A percentile compares a stretch with the other conserved stretches of the same genome.
phyloP scores from a whole-genome alignment of 73 alveolate genomes.

The Paramecium bursaria region DNA sequence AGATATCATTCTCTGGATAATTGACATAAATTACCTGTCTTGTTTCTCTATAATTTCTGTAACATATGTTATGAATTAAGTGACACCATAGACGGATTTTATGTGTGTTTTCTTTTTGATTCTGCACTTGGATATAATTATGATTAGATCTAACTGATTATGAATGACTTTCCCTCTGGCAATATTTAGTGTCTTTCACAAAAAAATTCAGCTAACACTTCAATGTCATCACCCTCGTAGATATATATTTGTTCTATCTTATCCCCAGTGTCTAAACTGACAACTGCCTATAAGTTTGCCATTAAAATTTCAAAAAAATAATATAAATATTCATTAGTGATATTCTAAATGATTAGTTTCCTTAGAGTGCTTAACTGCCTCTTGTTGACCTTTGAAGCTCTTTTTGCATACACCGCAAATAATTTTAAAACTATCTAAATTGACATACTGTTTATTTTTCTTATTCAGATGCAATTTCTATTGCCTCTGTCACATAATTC shows the following conservation, averaged over 20 bases:
- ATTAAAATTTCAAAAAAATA: too few relatives aligned
- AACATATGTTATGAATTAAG: background rate
- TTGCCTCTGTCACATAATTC: too few relatives aligned
- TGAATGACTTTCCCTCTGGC: background rate
- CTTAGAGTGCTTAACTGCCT: too few relatives aligned
- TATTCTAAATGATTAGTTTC: too few relatives aligned
- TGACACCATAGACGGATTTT: background rate
- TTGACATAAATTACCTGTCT: background rate
- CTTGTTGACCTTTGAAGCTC: too few relatives aligned
- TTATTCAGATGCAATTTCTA: too few relatives aligned
- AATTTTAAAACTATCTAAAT: too few relatives aligned
- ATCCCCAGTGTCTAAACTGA: constrained; percentile 7
- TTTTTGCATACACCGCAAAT: too few relatives aligned
- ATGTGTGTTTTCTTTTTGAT: background rate
- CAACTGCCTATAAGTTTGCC: constrained; percentile 41
- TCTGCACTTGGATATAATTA: background rate
- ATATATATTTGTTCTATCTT: background rate
- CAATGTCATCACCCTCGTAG: background rate
- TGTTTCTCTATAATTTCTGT: background rate
- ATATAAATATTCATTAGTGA: too few relatives aligned
- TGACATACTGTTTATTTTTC: too few relatives aligned
- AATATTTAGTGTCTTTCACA: background rate
- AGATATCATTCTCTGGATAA: background rate
- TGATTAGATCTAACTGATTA: background rate
- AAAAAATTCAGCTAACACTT: background rate